Conservation (phyloP, 805 yeast genomes). For the Zygoascus bituminiphila region DNA sequence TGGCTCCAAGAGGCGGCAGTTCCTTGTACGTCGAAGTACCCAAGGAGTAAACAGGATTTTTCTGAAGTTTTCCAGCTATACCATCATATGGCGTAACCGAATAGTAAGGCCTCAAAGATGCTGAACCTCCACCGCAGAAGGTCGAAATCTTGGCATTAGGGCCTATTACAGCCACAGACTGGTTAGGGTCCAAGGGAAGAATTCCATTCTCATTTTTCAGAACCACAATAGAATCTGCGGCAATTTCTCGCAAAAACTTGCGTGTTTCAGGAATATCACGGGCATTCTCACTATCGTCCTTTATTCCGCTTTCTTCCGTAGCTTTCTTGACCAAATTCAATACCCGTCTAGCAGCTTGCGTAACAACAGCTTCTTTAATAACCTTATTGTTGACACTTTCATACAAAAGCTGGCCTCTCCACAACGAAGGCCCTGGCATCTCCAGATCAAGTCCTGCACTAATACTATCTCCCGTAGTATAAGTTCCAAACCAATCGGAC, state of each 20-base stretch:
- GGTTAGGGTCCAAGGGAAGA: slow-evolving; percentile 39
- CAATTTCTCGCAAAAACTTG: slow-evolving; percentile 35
- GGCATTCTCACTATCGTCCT: slow-evolving; percentile 32
- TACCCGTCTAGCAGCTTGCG: slow-evolving; percentile 41
- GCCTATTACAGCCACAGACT: slow-evolving; percentile 45
- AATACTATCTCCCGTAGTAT: slow-evolving; percentile 38
- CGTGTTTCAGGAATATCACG: slow-evolving; percentile 42
- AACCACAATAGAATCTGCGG: slow-evolving; percentile 45
- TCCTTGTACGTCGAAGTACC: slow-evolving; percentile 31
- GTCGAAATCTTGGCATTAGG: slow-evolving; percentile 46
- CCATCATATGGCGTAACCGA: slow-evolving; percentile 25
- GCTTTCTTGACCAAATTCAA: slow-evolving; percentile 41
- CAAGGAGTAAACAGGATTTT: slow-evolving; percentile 7
- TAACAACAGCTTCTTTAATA: slow-evolving; percentile 34
- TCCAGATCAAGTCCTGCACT: slow-evolving; percentile 54
- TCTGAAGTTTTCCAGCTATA: slow-evolving; percentile 3
- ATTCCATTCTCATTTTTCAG: slow-evolving; percentile 43
- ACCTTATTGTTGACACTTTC: slow-evolving; percentile 38
- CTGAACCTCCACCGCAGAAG: slow-evolving; percentile 58
- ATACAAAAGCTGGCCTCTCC: slow-evolving; percentile 34
- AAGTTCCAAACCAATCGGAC: slow-evolving; percentile 54
- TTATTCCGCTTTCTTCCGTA: slow-evolving; percentile 36
- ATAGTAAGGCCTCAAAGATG: slow-evolving; percentile 42
- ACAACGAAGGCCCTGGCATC: slow-evolving; percentile 55
- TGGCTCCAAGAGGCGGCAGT: slow-evolving; percentile 15